Percentiles rank a stretch among this genome's conserved stretches.
Evolutionary conservation across 73 alveolate genomes (phyloP).

Genomic region (Effrenium voratum): DNA sequence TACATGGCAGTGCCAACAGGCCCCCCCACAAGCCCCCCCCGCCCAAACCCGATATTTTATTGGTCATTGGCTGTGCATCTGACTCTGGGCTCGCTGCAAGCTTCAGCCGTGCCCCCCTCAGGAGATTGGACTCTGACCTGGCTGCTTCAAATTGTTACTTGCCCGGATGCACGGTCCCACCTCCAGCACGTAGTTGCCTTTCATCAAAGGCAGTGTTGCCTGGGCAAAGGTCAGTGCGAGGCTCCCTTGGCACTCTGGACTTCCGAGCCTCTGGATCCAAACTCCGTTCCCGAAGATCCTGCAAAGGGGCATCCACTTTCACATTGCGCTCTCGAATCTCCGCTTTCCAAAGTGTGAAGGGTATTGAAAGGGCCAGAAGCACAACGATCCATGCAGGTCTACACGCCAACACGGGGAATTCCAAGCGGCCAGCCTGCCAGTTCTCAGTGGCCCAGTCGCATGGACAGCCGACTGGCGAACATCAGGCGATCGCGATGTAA

Average conservation of each 20-base stretch:
- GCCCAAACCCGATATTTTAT: background rate
- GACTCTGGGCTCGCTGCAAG: conserved; percentile 1
- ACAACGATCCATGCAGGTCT: background rate
- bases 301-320: no score
- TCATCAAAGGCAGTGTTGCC: conserved; percentile 42
- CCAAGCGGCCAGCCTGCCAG: conserved; percentile 18
- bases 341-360: no score
- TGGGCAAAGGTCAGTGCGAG: background rate
- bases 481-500: background rate
- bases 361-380: background rate
- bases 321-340: no score
- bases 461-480: no score
- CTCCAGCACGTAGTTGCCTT: conserved; percentile 50
- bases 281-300: background rate
- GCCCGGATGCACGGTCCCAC: background rate
- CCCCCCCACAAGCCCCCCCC: background rate
- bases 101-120: conserved; percentile 36
- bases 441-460: background rate
- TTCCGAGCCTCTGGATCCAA: background rate
- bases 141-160: background rate
- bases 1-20: background rate
- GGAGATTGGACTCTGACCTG: conserved; percentile 36
- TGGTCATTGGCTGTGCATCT: background rate
- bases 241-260: background rate
- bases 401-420: background rate